Evolutionary conservation across 306 rosid genomes (phyloP).

Genomic region (Morella rubra): DNA sequence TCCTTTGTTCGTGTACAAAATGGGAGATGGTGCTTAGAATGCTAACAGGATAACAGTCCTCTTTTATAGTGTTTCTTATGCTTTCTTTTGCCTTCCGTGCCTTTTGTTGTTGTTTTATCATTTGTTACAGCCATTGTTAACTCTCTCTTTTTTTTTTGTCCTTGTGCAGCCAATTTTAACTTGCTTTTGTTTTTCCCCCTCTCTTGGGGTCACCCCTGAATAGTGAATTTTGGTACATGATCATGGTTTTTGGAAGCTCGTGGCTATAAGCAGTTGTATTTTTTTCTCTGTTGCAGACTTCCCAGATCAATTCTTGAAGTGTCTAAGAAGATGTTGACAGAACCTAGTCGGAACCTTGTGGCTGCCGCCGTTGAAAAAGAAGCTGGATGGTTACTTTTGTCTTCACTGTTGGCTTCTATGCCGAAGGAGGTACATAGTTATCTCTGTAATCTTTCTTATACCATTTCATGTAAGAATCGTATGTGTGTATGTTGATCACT

Average conservation of each 20-base stretch:
- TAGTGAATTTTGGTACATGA: slow-evolving; percentile 8
- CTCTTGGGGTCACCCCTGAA: slow-evolving; percentile 12
- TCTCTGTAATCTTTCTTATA: background rate
- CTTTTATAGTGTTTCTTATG: background rate
- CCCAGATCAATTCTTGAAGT: slow-evolving; percentile 84
- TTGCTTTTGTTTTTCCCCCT: slow-evolving; percentile 12
- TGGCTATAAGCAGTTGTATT: slow-evolving; percentile 1
- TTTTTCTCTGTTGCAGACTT: slow-evolving; percentile 47
- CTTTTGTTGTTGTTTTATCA: background rate
- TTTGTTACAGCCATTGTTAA: background rate
- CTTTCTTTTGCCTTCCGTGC: background rate
- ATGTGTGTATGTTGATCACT: slow-evolving; percentile 25
- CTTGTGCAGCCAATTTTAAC: background rate
- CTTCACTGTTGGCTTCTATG: slow-evolving; percentile 84
- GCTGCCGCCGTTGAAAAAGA: slow-evolving; percentile 80
- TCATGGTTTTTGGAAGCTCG: slow-evolving; percentile 20
- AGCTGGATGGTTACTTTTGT: slow-evolving; percentile 96
- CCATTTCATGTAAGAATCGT: slow-evolving; percentile 4
- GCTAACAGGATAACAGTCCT: background rate
- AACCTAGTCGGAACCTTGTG: slow-evolving; percentile 67
- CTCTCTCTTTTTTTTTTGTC: background rate
- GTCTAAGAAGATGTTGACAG: slow-evolving; percentile 81
- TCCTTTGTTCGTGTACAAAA: background rate
- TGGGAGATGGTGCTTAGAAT: background rate
- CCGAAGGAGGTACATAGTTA: slow-evolving; percentile 72